Base-by-base conservation (phyloP, 805 yeast genomes). In the Cephaloascus fragrans region DNA sequence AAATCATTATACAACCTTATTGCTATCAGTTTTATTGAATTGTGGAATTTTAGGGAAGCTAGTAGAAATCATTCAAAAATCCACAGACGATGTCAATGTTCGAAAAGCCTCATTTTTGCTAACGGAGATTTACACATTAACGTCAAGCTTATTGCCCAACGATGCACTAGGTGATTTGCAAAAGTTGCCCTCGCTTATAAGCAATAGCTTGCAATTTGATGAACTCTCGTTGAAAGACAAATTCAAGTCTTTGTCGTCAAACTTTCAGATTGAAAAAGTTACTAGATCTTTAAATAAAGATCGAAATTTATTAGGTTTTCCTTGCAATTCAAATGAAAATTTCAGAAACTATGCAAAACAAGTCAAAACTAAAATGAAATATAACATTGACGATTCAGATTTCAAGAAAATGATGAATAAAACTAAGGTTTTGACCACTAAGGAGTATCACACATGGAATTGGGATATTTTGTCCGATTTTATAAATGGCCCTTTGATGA, bases 391-490 rank as follows among this genome's bases (percentile, higher is more conserved):
- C 48, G 96, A 86, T 37, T 45, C 63, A 0, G 80, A 79, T 39
- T 74, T 89, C 50, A 79, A 81, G 46, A 68, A 71, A 39, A 63
- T 84, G 60, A 67, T 93, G 4, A 61, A 64, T 20, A 80, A 80
- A 36, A 77, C 95, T 0, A 78, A 71, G 45, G 88, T 93, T 1
- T 57, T 87, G 32, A 71, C 81, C 3, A 79, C 94, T 1, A 93
- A 90, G 52, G 85, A 80, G 39, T 88, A 71, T 52, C 64, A 77
- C 2, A 77, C 76, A 37, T 93, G 99, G 99, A 80, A 88, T 51
- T 89, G 97, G 95, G 74, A 71, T 19, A 62, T 80, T 1, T 64
- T 93, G 0, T 62, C 73, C 15, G 83, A 78, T 41, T 60, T 93
- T n/a, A 71, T 87, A 47, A 80, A 73, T 47, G 96, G 96, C 0